Percentiles rank a stretch among this genome's conserved stretches.
Evolutionary conservation across 176 grass and related monocot species (phyloP).

Genomic region (Neostapfia colusana): DNA sequence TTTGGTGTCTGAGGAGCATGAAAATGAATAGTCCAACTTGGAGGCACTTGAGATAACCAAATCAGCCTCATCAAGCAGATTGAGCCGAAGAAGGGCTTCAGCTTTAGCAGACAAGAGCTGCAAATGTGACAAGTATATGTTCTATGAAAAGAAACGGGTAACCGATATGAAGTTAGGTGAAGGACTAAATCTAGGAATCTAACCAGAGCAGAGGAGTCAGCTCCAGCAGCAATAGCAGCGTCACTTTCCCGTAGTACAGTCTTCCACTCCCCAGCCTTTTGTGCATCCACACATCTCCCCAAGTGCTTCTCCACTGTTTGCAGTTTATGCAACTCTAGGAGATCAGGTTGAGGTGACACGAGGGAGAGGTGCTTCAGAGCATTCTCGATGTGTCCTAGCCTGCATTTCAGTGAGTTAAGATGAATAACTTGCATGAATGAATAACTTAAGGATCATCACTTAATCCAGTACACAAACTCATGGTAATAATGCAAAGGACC

Average conservation of each 20-base stretch:
- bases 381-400: slow-evolving; percentile 83
- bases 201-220: slow-evolving; percentile 82
- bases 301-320: slow-evolving; percentile 87
- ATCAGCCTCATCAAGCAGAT: slow-evolving; percentile 79
- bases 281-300: slow-evolving; percentile 68
- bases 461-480: neutral
- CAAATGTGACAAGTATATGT: slow-evolving; percentile 24
- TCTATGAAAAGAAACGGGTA: slow-evolving; percentile 5
- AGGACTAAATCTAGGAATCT: slow-evolving; percentile 18
- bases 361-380: slow-evolving; percentile 76
- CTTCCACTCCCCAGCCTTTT: slow-evolving; percentile 81
- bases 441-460: slow-evolving; percentile 2
- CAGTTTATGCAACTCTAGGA: slow-evolving; percentile 74
- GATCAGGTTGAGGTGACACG: slow-evolving; percentile 66
- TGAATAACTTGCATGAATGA: slow-evolving; percentile 24
- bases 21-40: slow-evolving; percentile 73
- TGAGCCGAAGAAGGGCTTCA: slow-evolving; percentile 73
- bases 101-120: slow-evolving; percentile 85
- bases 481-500: neutral
- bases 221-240: slow-evolving; percentile 79
- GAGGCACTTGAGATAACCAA: slow-evolving; percentile 68
- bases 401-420: slow-evolving; percentile 43
- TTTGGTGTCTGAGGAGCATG: slow-evolving; percentile 60
- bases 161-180: slow-evolving; percentile 11
- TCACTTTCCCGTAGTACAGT: slow-evolving; percentile 67